These are phyloP conservation scores for Vitellaria paradoxa DNA, from an alignment of 179 eudicot species.

Conservation along the genomic window DNA sequence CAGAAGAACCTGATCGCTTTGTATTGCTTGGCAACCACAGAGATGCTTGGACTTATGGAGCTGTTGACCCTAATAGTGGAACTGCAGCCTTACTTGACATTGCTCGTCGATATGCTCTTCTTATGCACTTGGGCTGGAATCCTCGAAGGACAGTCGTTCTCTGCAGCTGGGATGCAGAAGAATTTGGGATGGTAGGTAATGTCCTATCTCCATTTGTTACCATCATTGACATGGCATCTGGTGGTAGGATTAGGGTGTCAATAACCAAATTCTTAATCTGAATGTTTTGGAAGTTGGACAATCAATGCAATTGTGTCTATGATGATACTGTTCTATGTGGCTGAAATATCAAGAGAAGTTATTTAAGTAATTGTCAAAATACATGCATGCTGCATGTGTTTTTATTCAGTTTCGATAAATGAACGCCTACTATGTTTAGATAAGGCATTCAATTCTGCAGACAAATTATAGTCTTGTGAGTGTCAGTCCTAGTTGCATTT, in stretches of 20 bases:
- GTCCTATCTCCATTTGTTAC: slow-evolving; percentile 14
- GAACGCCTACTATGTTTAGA: too few relatives aligned
- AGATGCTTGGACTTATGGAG: slow-evolving; percentile 99
- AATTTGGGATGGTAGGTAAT: slow-evolving; percentile 96
- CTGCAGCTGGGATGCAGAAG: slow-evolving; percentile 99
- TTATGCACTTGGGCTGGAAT: slow-evolving; percentile 73
- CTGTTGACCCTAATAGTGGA: slow-evolving; percentile 97
- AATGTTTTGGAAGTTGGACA: slow-evolving; percentile 6
- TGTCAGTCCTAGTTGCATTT: background rate
- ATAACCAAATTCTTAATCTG: background rate
- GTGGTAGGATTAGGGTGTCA: slow-evolving; percentile 5
- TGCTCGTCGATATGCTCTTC: slow-evolving; percentile 66
- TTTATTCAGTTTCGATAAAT: too few relatives aligned
- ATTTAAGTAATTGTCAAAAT: background rate
- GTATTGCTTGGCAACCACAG: slow-evolving; percentile 92
- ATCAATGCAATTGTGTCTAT: background rate
- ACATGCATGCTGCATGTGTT: background rate
- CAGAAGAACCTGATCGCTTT: slow-evolving; percentile 85
- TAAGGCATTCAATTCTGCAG: background rate
- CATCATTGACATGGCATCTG: slow-evolving; percentile 3
- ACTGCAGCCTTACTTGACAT: slow-evolving; percentile 88
- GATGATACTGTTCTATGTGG: background rate
- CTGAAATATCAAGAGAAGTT: background rate
- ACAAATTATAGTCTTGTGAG: background rate
- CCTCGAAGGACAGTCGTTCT: slow-evolving; percentile 79